These are phyloP conservation scores for Ustilago cynodontis DNA, from an alignment of 1,284 basidiomycete species.

Conservation along the genomic window DNA sequence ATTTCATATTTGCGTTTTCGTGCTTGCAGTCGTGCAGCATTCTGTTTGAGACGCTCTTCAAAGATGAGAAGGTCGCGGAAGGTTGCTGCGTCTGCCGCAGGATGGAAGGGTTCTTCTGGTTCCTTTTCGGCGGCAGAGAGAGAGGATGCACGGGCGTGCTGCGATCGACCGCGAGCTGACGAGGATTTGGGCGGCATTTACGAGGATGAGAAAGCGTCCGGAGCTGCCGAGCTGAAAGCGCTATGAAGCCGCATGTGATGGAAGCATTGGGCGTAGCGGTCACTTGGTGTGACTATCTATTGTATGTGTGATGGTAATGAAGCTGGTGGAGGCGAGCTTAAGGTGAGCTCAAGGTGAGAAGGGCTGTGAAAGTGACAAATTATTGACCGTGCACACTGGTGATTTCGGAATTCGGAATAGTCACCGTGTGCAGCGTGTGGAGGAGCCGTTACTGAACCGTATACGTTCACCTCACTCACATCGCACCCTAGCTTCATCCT, in stretches of 20 bases:
- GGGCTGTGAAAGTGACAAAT: not conserved
- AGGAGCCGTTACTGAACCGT: not conserved
- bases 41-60: constrained; percentile 95
- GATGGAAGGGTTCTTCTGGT: constrained; percentile 65
- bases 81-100: constrained; percentile 79
- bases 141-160: constrained; percentile 26
- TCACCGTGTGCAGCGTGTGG: not conserved
- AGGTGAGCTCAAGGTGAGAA: not conserved
- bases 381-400: not conserved
- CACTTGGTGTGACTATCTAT: not conserved
- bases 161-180: constrained; percentile 24
- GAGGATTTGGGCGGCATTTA: constrained; percentile 39
- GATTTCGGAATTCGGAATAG: not conserved
- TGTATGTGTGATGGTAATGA: not conserved
- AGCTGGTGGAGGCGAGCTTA: not conserved
- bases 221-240: not conserved
- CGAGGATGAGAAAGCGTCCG: not conserved
- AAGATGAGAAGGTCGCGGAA: constrained; percentile 91
- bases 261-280: not conserved
- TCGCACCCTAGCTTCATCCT: not conserved
- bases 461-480: not conserved
- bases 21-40: constrained; percentile 82
- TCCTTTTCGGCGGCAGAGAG: constrained; percentile 21
- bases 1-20: constrained; percentile 86
- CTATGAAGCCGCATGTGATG: not conserved